Base-by-base conservation (phyloP, 2,329 filamentous ascomycete genomes). In the Neopestalotiopsis rosae region DNA sequence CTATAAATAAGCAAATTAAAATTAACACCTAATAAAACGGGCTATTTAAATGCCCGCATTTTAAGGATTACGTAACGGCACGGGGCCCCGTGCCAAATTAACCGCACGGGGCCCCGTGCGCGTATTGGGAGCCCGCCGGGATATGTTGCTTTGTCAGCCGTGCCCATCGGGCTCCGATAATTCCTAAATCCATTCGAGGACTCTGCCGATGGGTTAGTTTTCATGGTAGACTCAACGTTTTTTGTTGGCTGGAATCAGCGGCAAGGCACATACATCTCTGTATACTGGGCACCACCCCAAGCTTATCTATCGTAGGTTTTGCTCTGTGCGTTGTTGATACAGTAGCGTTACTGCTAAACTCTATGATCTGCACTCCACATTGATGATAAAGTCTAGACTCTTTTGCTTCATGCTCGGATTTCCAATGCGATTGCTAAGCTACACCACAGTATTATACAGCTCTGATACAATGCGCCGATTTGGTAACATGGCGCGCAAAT, bases 291-390 rank as follows among this genome's bases (percentile, higher is more conserved):
- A 52, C 17, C 45, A 52, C 4, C 45, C n/a, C 45, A 24, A 52
- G 45, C 45, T n/a, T 52, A 24, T 52, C 45, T 52, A 20, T 20
- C 45, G 45, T 28, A 59, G 57, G 57, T 62, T 34, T n/a, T 59
- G 24, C 57, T 28, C 57, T 28, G 13, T 20, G 20, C 30, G 14
- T 24, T 62, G 34, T 14, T 34, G 32, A 40, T 62, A 34, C 59
- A 42, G 59, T 62, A 62, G 30, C 59, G 59, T 20, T 40, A 17
- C 34, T 34, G 32, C 59, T 17, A 62, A 62, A 62, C 28, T 20
- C 32, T 42, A 10, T 28, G 59, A 40, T 62, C 30, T 62, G 59
- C 32, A 20, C 30, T 20, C 28, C 34, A 20, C 28, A 62, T 40
- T 62, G 59, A 61, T 38, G 34, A 38, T 30, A 20, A 17, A 38